phyloP scores from a whole-genome alignment of 352 stramenopile genomes.

The Pythium dissimile region DNA sequence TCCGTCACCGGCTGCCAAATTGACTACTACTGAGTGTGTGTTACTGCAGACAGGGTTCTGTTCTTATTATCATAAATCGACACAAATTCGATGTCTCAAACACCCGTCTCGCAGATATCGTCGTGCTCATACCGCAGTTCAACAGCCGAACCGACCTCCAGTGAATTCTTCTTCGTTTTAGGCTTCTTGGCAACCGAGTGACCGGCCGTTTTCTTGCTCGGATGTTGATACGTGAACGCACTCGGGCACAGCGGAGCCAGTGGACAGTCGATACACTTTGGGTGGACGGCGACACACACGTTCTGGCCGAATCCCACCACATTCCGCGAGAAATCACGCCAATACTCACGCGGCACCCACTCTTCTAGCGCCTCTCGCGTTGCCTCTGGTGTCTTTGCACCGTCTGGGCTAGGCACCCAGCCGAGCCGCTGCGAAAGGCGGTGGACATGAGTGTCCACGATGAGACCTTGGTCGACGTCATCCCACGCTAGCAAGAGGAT shows the following conservation, averaged over 20 bases:
- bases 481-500: slow-evolving; percentile 62
- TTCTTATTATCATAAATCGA: no score
- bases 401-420: slow-evolving; percentile 27
- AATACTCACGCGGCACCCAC: slow-evolving; percentile 60
- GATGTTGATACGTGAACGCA: slow-evolving; percentile 24
- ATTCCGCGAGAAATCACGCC: slow-evolving; percentile 51
- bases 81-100: not conserved
- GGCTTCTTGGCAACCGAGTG: not conserved
- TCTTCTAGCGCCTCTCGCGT: slow-evolving; percentile 52
- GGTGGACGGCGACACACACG: slow-evolving; percentile 49
- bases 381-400: slow-evolving; percentile 32
- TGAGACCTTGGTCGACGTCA: slow-evolving; percentile 49
- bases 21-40: no score
- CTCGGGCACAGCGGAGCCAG: slow-evolving; percentile 53
- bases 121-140: not conserved
- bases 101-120: not conserved
- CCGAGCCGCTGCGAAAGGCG: slow-evolving; percentile 58
- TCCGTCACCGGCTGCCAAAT: not conserved
- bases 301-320: slow-evolving; percentile 78
- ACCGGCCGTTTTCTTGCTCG: slow-evolving; percentile 2
- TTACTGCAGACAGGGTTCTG: no score
- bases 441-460: slow-evolving; percentile 81
- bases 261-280: slow-evolving; percentile 54
- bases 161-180: not conserved
- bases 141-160: no score